Base-by-base conservation (phyloP, 2,329 filamentous ascomycete species). In the Pseudogymnoascus sp. region DNA sequence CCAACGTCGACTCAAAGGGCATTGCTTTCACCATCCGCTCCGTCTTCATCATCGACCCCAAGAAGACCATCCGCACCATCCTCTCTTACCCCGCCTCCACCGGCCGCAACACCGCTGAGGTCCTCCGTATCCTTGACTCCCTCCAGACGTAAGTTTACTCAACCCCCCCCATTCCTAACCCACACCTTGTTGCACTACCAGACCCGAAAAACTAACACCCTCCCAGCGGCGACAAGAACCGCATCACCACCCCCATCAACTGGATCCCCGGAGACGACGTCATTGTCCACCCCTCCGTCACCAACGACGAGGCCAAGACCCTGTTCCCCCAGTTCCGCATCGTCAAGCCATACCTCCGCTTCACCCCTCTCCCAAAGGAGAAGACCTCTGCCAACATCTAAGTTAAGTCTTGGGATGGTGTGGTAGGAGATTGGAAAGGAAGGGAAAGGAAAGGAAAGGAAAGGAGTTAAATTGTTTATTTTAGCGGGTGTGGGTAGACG, bases 21-120 rank as follows among this genome's bases (percentile, higher is more conserved):
- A 89, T 93, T 69, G 91, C 91, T 61, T 93, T 96, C 78, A 96
- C 92, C 69, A 96, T 97, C 78, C 90, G 92, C 71, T 91, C 89
- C 69, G 92, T 96, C 73, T 96, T 95, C 82, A 81, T 96, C 78
- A 94, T 96, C 75, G 91, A 96, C 79, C 91, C 91, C 66, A 85
- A 84, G 76, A 96, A 96, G 86, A 93, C 88, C 75, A 94, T 96
- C 77, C 88, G 92, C 70, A 85, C 92, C 73, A 95, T 91, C 74
- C 88, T 96, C 79, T 87, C 89, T 72, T 97, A 96, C 81, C 92
- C 92, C 43, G 91, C 92, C 64, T 92, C 88, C 62, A 95, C 91
- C 50, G 92, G 92, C 76, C 86, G 89, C 72, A 92, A 91, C 81
- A 86, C 87, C 64, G 81, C 84, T 67, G 89, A 91, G 81, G 86